phyloP scores from a whole-genome alignment of 192 early-diverging fungal genomes.

The Coemansia guatemalensis region DNA sequence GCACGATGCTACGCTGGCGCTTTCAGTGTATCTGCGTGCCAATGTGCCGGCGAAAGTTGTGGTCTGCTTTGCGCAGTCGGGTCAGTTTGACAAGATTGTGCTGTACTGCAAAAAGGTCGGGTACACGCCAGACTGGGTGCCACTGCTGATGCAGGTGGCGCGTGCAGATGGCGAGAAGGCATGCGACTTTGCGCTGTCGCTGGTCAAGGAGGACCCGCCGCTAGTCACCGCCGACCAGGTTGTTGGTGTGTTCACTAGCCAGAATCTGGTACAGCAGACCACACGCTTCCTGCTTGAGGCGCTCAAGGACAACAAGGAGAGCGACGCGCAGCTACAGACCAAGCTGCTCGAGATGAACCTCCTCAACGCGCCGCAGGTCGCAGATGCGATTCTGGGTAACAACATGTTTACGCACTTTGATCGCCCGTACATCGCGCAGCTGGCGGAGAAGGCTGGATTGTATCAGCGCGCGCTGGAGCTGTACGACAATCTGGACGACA shows the following conservation, averaged over 20 bases:
- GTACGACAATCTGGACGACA: constrained; percentile 94
- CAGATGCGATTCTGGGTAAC: constrained; percentile 96
- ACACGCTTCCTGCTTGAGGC: constrained; percentile 97
- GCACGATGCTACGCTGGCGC: constrained; percentile 84
- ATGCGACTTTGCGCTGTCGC: constrained; percentile 84
- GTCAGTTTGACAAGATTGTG: constrained; percentile 95
- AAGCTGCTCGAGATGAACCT: constrained; percentile 97
- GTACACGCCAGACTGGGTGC: constrained; percentile 89
- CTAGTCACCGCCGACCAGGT: constrained; percentile 86
- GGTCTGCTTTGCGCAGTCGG: constrained; percentile 93
- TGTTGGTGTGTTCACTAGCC: constrained; percentile 88
- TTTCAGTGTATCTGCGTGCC: constrained; percentile 93
- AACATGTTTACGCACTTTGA: constrained; percentile 97
- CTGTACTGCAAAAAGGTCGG: constrained; percentile 93
- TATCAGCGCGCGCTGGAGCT: constrained; percentile 96
- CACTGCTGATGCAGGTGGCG: constrained; percentile 88
- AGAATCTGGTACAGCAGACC: constrained; percentile 94
- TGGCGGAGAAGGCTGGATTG: constrained; percentile 98
- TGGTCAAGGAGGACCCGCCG: constrained; percentile 76
- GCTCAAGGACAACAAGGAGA: constrained; percentile 88
- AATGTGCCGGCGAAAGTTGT: constrained; percentile 94
- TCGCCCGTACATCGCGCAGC: constrained; percentile 79
- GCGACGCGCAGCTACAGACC: constrained; percentile 92
- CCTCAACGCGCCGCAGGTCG: constrained; percentile 95
- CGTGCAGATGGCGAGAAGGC: constrained; percentile 92